Evolutionary conservation across 2,329 filamentous ascomycete species (phyloP).

Genomic region (Ophiosphaerella korrae): DNA sequence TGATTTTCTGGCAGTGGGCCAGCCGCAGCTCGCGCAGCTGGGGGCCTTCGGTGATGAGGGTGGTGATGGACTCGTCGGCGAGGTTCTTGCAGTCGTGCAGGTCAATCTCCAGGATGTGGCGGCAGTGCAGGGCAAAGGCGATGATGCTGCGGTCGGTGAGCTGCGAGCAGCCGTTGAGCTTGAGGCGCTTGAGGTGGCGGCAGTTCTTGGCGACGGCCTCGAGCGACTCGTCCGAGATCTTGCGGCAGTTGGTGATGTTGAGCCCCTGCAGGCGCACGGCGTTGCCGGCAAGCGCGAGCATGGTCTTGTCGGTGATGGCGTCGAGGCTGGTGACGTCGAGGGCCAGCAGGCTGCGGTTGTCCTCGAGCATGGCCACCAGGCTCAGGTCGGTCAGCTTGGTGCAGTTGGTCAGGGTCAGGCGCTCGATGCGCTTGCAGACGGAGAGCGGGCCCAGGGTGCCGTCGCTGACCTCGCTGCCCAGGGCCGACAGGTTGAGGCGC

Average conservation of each 20-base stretch:
- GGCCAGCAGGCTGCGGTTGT: conserved; percentile 81
- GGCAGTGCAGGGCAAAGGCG: conserved; percentile 86
- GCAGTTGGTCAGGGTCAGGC: conserved; percentile 91
- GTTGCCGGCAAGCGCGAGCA: conserved; percentile 77
- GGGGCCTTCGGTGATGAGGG: conserved; percentile 76
- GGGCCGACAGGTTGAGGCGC: conserved; percentile 82
- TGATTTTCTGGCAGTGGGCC: conserved; percentile 81
- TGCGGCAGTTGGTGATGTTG: conserved; percentile 86
- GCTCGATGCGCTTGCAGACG: conserved; percentile 87
- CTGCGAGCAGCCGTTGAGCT: conserved; percentile 90
- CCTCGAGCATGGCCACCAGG: conserved; percentile 76
- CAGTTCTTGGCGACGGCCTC: conserved; percentile 80
- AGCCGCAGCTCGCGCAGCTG: conserved; percentile 90
- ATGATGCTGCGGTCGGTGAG: conserved; percentile 81
- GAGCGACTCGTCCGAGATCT: conserved; percentile 85
- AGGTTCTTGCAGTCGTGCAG: conserved; percentile 83
- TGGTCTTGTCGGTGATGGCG: conserved; percentile 79
- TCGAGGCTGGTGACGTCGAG: conserved; percentile 85
- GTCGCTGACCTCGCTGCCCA: conserved; percentile 80
- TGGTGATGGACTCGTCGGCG: conserved; percentile 81
- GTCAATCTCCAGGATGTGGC: conserved; percentile 94
- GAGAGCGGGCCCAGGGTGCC: conserved; percentile 83
- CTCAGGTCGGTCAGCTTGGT: conserved; percentile 81
- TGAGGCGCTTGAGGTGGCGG: conserved; percentile 86
- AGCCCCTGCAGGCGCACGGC: conserved; percentile 87